phyloP scores from a whole-genome alignment of 352 stramenopile species.

The Phytophthora hibernalis region DNA sequence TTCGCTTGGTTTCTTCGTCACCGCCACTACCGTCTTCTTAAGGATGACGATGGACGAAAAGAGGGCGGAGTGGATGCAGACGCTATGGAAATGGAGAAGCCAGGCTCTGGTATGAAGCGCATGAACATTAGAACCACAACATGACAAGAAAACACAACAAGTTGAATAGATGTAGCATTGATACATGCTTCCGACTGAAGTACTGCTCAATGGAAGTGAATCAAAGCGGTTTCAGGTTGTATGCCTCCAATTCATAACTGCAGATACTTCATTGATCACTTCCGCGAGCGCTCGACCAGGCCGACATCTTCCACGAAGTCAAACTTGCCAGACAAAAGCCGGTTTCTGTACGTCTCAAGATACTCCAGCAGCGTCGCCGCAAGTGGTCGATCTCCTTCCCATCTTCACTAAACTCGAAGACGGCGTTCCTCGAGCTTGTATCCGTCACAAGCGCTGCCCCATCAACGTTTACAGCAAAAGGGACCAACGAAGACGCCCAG shows the following conservation, averaged over 20 bases:
- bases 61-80: constrained; percentile 5
- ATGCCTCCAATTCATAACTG: background rate
- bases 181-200: background rate
- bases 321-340: constrained; percentile 81
- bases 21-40: constrained; percentile 57
- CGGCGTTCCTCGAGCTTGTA: constrained; percentile 54
- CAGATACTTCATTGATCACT: constrained; percentile 36
- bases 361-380: constrained; percentile 68
- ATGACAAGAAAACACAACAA: constrained; percentile 24
- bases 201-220: background rate
- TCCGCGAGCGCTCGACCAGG: constrained; percentile 76
- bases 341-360: constrained; percentile 83
- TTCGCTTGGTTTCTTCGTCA: constrained; percentile 70
- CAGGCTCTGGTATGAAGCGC: constrained; percentile 58
- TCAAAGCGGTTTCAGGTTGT: background rate
- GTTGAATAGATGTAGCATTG: background rate
- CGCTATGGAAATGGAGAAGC: constrained; percentile 18
- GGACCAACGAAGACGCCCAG: constrained; percentile 70
- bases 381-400: constrained; percentile 55
- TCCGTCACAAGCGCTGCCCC: constrained; percentile 72
- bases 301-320: constrained; percentile 88
- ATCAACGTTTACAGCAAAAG: constrained; percentile 79
- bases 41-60: constrained; percentile 21
- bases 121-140: constrained; percentile 72
- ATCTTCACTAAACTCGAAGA: constrained; percentile 78